A percentile compares a stretch with the other conserved stretches of the same genome.
phyloP scores from a whole-genome alignment of 306 rosid genomes.

The Cajanus cajan region DNA sequence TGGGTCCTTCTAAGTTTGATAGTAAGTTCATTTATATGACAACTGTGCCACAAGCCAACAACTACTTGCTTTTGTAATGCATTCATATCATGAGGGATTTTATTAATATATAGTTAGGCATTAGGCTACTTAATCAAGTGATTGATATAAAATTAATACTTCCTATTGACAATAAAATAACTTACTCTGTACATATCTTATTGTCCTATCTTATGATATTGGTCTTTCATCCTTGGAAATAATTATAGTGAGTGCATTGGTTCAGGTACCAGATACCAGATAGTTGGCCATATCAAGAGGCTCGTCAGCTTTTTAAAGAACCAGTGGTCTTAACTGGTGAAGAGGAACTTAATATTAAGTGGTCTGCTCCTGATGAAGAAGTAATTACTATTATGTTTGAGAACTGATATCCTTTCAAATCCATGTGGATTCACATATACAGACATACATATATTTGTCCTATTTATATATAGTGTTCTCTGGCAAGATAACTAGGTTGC shows the following conservation, averaged over 20 bases:
- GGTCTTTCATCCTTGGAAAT: slow-evolving; percentile 8
- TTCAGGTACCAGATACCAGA: slow-evolving; percentile 90
- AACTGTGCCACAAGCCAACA: neutral
- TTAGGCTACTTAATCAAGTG: neutral
- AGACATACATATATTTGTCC: neutral
- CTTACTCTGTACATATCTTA: neutral
- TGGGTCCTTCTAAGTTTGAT: slow-evolving; percentile 3
- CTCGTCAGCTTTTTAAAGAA: slow-evolving; percentile 84
- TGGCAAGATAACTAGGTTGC: slow-evolving; percentile 23
- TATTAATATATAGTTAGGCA: neutral
- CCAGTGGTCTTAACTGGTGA: slow-evolving; percentile 67
- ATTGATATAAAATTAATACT: neutral
- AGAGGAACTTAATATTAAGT: slow-evolving; percentile 74
- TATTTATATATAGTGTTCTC: slow-evolving; percentile 17
- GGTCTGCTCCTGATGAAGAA: slow-evolving; percentile 94
- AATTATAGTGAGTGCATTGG: neutral
- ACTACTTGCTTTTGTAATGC: slow-evolving; percentile 8
- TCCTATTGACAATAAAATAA: neutral
- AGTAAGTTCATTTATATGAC: slow-evolving; percentile 6
- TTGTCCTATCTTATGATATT: neutral
- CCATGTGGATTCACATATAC: neutral
- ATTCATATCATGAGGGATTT: neutral
- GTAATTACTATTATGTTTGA: slow-evolving; percentile 44
- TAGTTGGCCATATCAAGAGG: slow-evolving; percentile 90
- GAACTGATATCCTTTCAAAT: slow-evolving; percentile 29